Conservation (phyloP, 371 early-diverging fungal species). For the Encephalitozoon romaleae region DNA sequence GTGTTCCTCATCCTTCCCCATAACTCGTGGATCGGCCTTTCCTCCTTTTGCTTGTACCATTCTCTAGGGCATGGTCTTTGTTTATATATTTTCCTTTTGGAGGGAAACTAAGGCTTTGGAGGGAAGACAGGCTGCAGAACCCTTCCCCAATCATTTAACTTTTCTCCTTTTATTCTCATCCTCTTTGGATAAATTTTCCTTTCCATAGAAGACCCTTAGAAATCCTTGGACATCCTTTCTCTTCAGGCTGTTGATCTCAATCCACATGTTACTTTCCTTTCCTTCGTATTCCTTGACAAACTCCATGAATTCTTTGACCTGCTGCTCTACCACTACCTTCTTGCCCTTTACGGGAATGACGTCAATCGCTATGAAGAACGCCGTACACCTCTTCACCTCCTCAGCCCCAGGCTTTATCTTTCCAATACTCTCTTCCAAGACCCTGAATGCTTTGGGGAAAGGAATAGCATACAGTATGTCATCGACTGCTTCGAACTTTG, state of each 20-base stretch:
- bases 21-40: conserved; percentile 59
- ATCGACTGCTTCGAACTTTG: conserved; percentile 73
- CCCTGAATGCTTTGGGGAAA: conserved; percentile 74
- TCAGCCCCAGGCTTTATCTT: background rate
- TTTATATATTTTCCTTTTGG: conserved; percentile 48
- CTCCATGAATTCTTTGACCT: conserved; percentile 44
- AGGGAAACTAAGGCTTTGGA: conserved; percentile 29
- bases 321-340: conserved; percentile 31
- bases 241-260: conserved; percentile 29
- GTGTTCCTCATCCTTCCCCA: conserved; percentile 41
- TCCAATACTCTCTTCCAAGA: conserved; percentile 36
- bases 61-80: conserved; percentile 16
- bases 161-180: background rate
- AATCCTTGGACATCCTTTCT: conserved; percentile 39
- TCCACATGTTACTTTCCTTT: conserved; percentile 7
- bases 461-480: conserved; percentile 74
- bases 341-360: conserved; percentile 25
- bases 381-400: conserved; percentile 15
- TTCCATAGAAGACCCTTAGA: conserved; percentile 17
- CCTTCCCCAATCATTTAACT: background rate
- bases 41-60: conserved; percentile 56
- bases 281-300: conserved; percentile 35
- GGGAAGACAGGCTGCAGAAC: background rate
- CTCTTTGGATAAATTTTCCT: background rate
- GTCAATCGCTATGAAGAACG: conserved; percentile 38